Evolutionary conservation across 2,329 filamentous ascomycete genomes (phyloP).

Genomic region (Colletotrichum incanum): DNA sequence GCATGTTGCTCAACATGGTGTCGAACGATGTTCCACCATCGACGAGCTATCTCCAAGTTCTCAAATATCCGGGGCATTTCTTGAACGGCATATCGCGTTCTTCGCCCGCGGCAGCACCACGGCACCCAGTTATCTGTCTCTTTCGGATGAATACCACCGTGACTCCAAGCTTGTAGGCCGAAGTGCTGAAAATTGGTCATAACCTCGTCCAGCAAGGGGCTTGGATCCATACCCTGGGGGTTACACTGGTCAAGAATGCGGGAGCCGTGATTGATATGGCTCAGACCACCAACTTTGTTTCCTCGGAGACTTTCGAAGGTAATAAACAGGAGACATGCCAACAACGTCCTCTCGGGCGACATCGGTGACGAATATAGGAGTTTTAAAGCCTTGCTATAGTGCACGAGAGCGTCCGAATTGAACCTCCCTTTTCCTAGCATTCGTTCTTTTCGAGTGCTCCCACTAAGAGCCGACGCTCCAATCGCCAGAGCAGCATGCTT

Average conservation of each 20-base stretch:
- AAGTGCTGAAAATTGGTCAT: constrained; percentile 27
- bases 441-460: constrained; percentile 19
- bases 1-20: constrained; percentile 31
- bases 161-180: constrained; percentile 24
- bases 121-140: constrained; percentile 12
- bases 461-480: constrained; percentile 48
- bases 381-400: constrained; percentile 58
- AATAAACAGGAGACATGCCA: constrained; percentile 59
- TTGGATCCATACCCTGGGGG: background rate
- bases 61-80: constrained; percentile 35
- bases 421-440: constrained; percentile 23
- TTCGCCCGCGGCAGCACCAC: constrained; percentile 36
- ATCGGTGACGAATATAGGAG: constrained; percentile 51
- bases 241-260: constrained; percentile 17
- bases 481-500: constrained; percentile 59
- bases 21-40: constrained; percentile 27
- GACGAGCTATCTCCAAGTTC: constrained; percentile 23
- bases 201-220: constrained; percentile 14
- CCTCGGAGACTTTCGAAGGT: constrained; percentile 59
- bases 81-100: constrained; percentile 24
- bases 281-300: constrained; percentile 57
- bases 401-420: constrained; percentile 56
- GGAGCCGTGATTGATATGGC: constrained; percentile 56
- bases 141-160: constrained; percentile 10
- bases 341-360: constrained; percentile 51